These are phyloP conservation scores for Xylaria multiplex DNA, from an alignment of 2,329 filamentous ascomycete species.

Conservation along the genomic window DNA sequence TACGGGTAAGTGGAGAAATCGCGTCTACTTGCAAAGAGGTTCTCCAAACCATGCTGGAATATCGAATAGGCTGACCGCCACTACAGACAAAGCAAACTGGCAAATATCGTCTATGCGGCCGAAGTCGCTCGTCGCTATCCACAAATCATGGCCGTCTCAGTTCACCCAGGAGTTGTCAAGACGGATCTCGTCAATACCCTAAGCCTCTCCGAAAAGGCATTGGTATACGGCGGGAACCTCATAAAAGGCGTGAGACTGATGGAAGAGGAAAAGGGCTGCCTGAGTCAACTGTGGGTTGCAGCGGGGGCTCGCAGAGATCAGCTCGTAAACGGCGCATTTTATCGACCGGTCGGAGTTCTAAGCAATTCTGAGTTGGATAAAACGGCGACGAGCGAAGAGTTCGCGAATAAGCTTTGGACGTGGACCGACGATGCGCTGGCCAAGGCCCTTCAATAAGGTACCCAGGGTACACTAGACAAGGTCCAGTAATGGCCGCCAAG, in stretches of 20 bases:
- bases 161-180: slow-evolving; percentile 46
- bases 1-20: slow-evolving; percentile 41
- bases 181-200: slow-evolving; percentile 44
- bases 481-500: neutral
- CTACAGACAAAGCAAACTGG: slow-evolving; percentile 52
- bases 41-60: neutral
- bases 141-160: slow-evolving; percentile 39
- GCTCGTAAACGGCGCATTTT: slow-evolving; percentile 51
- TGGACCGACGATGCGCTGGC: slow-evolving; percentile 51
- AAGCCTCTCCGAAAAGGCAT: slow-evolving; percentile 24
- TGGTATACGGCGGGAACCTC: slow-evolving; percentile 37
- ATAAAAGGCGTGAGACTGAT: slow-evolving; percentile 33
- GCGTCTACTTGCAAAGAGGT: neutral
- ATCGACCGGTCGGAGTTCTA: slow-evolving; percentile 51
- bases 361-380: slow-evolving; percentile 42
- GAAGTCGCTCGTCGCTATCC: slow-evolving; percentile 45
- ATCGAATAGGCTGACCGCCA: slow-evolving; percentile 33
- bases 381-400: slow-evolving; percentile 43
- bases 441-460: neutral
- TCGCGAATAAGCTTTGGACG: slow-evolving; percentile 50
- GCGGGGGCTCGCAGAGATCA: slow-evolving; percentile 43
- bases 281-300: slow-evolving; percentile 56
- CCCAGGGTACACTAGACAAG: too few species aligned
- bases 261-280: slow-evolving; percentile 50
- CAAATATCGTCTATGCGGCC: slow-evolving; percentile 45